Conservation (phyloP, 805 yeast genomes). For the Nakazawaea wickerhamii region DNA sequence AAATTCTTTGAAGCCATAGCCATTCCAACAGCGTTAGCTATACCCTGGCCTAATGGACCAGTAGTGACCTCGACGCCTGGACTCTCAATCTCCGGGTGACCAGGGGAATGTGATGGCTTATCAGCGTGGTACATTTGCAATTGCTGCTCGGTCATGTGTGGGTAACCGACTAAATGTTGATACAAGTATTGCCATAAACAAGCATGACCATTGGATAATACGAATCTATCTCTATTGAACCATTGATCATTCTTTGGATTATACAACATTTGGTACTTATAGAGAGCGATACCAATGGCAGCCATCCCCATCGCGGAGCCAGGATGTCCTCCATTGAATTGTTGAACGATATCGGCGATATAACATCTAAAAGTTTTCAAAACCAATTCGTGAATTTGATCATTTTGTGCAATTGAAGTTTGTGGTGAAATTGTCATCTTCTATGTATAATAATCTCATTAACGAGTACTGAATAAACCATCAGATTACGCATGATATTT, state of each 20-base stretch:
- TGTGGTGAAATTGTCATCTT: constrained; percentile 12
- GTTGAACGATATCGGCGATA: constrained; percentile 28
- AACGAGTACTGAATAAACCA: not conserved
- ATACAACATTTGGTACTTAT: constrained; percentile 28
- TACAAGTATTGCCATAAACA: constrained; percentile 28
- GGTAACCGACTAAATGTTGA: constrained; percentile 27
- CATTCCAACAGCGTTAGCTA: constrained; percentile 34
- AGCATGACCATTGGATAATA: constrained; percentile 33
- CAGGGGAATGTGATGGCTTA: constrained; percentile 28
- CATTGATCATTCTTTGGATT: constrained; percentile 27
- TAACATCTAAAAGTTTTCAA: constrained; percentile 27
- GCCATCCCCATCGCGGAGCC: constrained; percentile 35
- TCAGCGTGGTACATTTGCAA: constrained; percentile 28
- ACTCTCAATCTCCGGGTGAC: constrained; percentile 36
- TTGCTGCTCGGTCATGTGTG: constrained; percentile 29
- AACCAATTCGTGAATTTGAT: constrained; percentile 23
- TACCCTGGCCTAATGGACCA: constrained; percentile 37
- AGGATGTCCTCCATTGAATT: constrained; percentile 41
- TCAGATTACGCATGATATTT: too few relatives aligned
- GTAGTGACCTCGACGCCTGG: constrained; percentile 36
- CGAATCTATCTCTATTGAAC: constrained; percentile 33
- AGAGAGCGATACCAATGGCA: constrained; percentile 31
- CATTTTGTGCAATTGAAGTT: constrained; percentile 17
- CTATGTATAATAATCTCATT: too few relatives aligned
- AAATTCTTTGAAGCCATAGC: constrained; percentile 33